These are phyloP conservation scores for Hygrocybe punicea DNA, from an alignment of 768 basidiomycete genomes.

Conservation along the genomic window DNA sequence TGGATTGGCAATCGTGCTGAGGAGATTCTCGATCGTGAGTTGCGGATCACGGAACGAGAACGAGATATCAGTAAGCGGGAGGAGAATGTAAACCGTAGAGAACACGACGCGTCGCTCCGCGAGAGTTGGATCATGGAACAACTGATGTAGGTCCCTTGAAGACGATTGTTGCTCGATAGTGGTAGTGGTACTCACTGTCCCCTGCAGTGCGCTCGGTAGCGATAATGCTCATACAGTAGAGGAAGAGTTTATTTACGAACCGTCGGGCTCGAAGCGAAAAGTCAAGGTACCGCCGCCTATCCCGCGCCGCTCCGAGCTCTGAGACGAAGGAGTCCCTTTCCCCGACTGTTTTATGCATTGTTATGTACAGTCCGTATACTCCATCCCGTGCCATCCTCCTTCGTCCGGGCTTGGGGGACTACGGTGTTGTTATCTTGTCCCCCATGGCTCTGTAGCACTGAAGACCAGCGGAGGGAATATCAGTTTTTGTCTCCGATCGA, in stretches of 20 bases:
- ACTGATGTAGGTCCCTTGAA: conserved; percentile 58
- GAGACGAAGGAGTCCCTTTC: conserved; percentile 80
- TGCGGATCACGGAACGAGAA: conserved; percentile 80
- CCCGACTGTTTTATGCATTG: conserved; percentile 39
- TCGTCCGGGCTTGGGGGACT: conserved; percentile 91
- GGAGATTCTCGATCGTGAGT: conserved; percentile 79
- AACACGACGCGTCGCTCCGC: conserved; percentile 82
- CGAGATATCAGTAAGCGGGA: conserved; percentile 84
- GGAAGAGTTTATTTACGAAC: conserved; percentile 80
- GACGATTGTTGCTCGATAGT: neutral
- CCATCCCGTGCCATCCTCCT: conserved; percentile 62
- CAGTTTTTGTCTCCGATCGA: conserved; percentile 38
- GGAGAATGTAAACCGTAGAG: conserved; percentile 78
- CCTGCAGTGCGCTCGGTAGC: conserved; percentile 62
- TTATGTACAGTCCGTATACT: conserved; percentile 71
- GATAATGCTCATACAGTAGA: conserved; percentile 64
- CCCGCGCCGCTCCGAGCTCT: conserved; percentile 88
- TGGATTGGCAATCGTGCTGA: conserved; percentile 77
- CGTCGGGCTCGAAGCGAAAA: conserved; percentile 65
- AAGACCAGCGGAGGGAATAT: conserved; percentile 28
- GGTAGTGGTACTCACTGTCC: conserved; percentile 4
- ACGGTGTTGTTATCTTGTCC: conserved; percentile 71
- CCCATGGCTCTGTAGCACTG: conserved; percentile 56
- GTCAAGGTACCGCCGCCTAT: conserved; percentile 86
- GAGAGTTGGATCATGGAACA: conserved; percentile 94